Conservation (phyloP, 2,329 filamentous ascomycete genomes). For the Ophiostoma sp. region DNA sequence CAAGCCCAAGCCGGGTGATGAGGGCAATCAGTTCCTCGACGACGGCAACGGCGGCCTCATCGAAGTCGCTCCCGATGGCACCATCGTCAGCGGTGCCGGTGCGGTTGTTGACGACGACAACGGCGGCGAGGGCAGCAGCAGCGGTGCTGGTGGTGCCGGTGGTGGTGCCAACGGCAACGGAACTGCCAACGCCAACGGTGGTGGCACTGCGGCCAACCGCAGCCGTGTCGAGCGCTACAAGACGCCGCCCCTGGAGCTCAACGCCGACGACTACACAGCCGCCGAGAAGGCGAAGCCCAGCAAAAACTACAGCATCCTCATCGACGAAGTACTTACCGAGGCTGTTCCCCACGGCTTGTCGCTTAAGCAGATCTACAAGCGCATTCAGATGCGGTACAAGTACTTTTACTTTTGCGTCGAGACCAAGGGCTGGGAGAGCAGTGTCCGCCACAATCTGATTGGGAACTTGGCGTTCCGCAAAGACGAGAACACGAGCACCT, state of each 20-base stretch:
- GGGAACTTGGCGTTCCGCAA: conserved; percentile 63
- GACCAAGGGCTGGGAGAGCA: conserved; percentile 67
- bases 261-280: conserved; percentile 56
- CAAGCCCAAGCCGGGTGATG: conserved; percentile 47
- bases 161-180: conserved; percentile 28
- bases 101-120: not conserved
- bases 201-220: conserved; percentile 34
- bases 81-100: not conserved
- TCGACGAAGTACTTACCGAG: conserved; percentile 59
- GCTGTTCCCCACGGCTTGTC: conserved; percentile 56
- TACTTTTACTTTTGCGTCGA: conserved; percentile 62
- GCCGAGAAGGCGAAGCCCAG: conserved; percentile 62
- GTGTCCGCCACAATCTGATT: conserved; percentile 64
- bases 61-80: conserved; percentile 2
- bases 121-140: conserved; percentile 15
- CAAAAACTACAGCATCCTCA: conserved; percentile 63
- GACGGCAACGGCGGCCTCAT: conserved; percentile 52
- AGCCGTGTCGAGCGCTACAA: conserved; percentile 64
- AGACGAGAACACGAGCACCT: conserved; percentile 56
- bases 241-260: conserved; percentile 59
- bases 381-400: conserved; percentile 58
- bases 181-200: conserved; percentile 35
- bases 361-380: conserved; percentile 64
- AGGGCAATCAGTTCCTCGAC: conserved; percentile 30
- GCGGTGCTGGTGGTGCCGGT: conserved; percentile 27